Base-by-base conservation (phyloP, 2,329 filamentous ascomycete species). In the Dothidotthia symphoricarpi region DNA sequence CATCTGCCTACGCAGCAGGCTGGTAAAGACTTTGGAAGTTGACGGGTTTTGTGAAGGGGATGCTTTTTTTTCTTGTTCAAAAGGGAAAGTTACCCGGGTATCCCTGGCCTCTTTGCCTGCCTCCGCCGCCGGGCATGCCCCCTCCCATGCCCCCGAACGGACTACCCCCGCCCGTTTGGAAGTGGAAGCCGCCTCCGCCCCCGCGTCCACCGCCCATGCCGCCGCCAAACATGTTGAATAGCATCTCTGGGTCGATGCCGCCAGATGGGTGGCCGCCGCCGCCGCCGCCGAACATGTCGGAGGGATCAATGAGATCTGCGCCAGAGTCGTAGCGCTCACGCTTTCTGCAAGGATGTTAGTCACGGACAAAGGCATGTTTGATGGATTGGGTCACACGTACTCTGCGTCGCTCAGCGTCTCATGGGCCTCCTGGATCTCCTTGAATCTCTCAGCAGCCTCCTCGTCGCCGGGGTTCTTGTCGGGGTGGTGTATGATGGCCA, bases 401-500 rank as follows among this genome's bases (percentile, higher is more conserved):
- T 95, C 83, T 73, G 89, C 76, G 69, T 98, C 93, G 63, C 87
- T 95, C 70, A 98, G 73, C 33, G 85, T 94, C 72, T 98, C 93
- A 66, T 98, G 95, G 27, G 91, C 91, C 74, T 98, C 93, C 58
- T 89, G 87, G 65, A 96, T 86, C 65, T 98, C 93, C 79, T 98
- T 97, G 79, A 98, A 98, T 61, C 87, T 83, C 55, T 88, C 85
- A 59, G 89, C 91, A 46, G 93, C 93, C 34, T 81, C 76, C 41
- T 82, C 78, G 57, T 96, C 87, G 47, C 85, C 87, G 1, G 85
- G 88, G 71, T 97, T 98, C 81, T 98, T 98, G 73, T 98, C 93
- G 2, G 93, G 93, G 68, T 98, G 93, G 65, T 95, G 86, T 50
- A 90, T 76, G 54, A 98, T 91, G 39, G 93, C 93, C 62, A 95